A percentile compares a stretch with the other conserved stretches of the same genome.
Conservation (phyloP, 1,139 yeast genomes). For the Suhomyces maxii region DNA sequence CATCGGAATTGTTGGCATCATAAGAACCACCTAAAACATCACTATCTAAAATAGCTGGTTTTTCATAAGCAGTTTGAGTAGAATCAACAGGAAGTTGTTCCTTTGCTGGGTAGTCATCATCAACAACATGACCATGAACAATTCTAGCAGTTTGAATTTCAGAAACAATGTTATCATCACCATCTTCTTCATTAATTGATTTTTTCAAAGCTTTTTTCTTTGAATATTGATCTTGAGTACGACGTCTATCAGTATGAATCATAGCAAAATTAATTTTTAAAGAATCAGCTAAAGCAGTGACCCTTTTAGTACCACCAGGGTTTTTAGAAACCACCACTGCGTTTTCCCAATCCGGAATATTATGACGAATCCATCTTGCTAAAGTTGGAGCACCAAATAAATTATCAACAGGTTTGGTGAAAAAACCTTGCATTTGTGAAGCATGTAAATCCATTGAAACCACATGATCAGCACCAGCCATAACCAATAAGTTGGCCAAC, state of each 20-base stretch:
- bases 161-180: conserved; percentile 64
- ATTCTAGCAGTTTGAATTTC: conserved; percentile 96
- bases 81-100: background rate
- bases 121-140: conserved; percentile 96
- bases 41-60: conserved; percentile 27
- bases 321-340: conserved; percentile 94
- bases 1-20: conserved; percentile 76
- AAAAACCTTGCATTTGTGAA: conserved; percentile 98
- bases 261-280: conserved; percentile 95
- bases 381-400: conserved; percentile 94
- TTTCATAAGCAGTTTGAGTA: conserved; percentile 11
- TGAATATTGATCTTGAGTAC: conserved; percentile 71
- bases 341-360: conserved; percentile 76
- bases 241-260: conserved; percentile 97
- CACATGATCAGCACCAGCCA: conserved; percentile 99
- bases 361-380: conserved; percentile 94
- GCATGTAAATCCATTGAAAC: conserved; percentile 98
- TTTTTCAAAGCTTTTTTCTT: conserved; percentile 40
- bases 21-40: conserved; percentile 82
- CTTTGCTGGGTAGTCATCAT: conserved; percentile 60
- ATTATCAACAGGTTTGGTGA: conserved; percentile 95
- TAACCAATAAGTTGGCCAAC: conserved; percentile 90
- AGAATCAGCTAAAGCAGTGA: conserved; percentile 94
- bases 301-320: conserved; percentile 98
- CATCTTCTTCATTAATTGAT: conserved; percentile 39